Evolutionary conservation across 1,139 yeast species (phyloP), one percentile per base, ranked within the genome.

Genomic region (Kurtzmaniella natalensis): DNA sequence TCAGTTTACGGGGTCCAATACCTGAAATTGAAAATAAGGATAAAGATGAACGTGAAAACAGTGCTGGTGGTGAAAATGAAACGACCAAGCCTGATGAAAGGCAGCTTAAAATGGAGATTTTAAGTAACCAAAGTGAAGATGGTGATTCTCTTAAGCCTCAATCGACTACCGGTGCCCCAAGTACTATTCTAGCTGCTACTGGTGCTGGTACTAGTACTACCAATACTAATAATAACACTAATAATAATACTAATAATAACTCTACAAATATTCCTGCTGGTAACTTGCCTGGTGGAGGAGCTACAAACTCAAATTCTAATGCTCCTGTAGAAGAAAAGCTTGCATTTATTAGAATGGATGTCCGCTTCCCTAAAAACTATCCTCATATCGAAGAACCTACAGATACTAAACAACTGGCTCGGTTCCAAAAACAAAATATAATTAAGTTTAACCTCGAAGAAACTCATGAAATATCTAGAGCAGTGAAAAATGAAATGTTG

Each of bases 1-100:
- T 92, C 7, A 80, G 95, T 22, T 57, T 92, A 35, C 72, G 78
- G 41, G 96, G 96, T 0, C 95, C 96, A 0, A 72, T 87, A 1
- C 25, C 36, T 17, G 42, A 34, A 7, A 37, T 33, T 11, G 7
- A 31, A 18, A 7, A 15, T 25, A 11, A 32, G 18, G 22, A 34
- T 30, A n/a, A 17, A 5, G 36, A 13, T 3, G 31, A 33, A 11
- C 38, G 33, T 9, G 38, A 37, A 2, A 32, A 32, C 3, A 34
- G 32, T 14, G 13, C 34, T 10, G 39, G 31, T 7, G 33, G 32
- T 9, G 36, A 33, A 15, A 28, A 33, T 17, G 36, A 32, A 13
- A 31, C 31, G 10, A 32, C 34, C 13, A 33, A 34, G 28, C 31
- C 35, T 21, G 45, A 42, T 7, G 44, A 46, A 7, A n/a, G 23